phyloP scores from a whole-genome alignment of 108 stramenopile genomes.

The Skeletonema tropicum region DNA sequence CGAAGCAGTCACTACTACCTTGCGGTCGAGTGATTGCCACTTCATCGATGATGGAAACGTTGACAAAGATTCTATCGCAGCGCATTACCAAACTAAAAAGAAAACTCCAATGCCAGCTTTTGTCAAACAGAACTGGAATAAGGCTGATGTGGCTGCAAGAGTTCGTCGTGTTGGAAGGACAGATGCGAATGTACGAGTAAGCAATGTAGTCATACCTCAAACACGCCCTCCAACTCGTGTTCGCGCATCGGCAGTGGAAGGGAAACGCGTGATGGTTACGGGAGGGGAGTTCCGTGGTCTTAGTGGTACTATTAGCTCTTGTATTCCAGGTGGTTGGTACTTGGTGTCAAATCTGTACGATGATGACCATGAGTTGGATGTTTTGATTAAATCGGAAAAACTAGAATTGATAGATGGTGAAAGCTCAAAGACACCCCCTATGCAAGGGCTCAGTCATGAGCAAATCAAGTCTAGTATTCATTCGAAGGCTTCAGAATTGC shows the following conservation, averaged over 20 bases:
- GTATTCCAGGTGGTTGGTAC: conserved; percentile 51
- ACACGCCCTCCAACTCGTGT: conserved; percentile 21
- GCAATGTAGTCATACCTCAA: conserved; percentile 33
- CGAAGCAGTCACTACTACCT: background rate
- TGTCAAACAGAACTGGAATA: background rate
- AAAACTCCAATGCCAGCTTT: background rate
- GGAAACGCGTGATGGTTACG: conserved; percentile 38
- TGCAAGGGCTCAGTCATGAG: background rate
- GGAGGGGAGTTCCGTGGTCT: conserved; percentile 47
- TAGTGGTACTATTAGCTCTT: conserved; percentile 19
- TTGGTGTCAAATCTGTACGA: conserved; percentile 40
- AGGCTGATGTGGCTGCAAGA: background rate
- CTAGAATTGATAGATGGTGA: conserved; percentile 29
- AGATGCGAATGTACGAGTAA: conserved; percentile 35
- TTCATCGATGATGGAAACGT: background rate
- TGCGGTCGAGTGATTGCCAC: background rate
- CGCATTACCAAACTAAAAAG: background rate
- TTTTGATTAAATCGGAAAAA: conserved; percentile 18
- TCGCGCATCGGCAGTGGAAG: conserved; percentile 28
- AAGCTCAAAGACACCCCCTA: background rate
- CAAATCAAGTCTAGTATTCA: conserved; percentile 8
- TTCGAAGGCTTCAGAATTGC: background rate
- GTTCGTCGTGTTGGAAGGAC: conserved; percentile 34
- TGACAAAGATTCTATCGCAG: background rate
- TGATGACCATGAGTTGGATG: conserved; percentile 24